These are phyloP conservation scores for Ganoderma multipileum DNA, from an alignment of 1,284 basidiomycete species.

Conservation along the genomic window DNA sequence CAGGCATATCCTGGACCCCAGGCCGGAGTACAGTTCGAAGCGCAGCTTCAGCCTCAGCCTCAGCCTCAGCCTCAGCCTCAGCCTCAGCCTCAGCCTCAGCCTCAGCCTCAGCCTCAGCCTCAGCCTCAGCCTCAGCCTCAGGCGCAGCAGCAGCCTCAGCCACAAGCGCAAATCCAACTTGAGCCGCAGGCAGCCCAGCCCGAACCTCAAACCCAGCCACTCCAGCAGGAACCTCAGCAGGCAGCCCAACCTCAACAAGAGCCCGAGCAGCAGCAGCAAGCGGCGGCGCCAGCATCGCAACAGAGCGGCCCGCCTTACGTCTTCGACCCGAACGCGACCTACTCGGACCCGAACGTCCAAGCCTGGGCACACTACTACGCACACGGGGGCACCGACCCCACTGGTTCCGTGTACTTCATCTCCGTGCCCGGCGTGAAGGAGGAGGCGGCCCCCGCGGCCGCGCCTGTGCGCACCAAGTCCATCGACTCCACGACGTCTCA, in stretches of 20 bases:
- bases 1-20: conserved; percentile 23
- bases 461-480: conserved; percentile 23
- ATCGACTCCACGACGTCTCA: conserved; percentile 17
- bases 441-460: conserved; percentile 28
- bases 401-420: conserved; percentile 78
- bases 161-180: conserved; percentile 33
- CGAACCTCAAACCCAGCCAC: conserved; percentile 30
- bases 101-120: conserved; percentile 14
- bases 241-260: conserved; percentile 4
- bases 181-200: conserved; percentile 30
- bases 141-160: conserved; percentile 32
- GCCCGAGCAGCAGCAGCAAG: conserved; percentile 24
- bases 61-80: conserved; percentile 32
- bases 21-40: conserved; percentile 37
- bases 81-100: conserved; percentile 31
- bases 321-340: conserved; percentile 69
- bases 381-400: conserved; percentile 71
- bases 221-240: conserved; percentile 39
- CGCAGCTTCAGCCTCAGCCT: conserved; percentile 36
- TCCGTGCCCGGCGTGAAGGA: conserved; percentile 75
- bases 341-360: conserved; percentile 76
- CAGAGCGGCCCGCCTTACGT: conserved; percentile 67
- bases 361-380: conserved; percentile 85
- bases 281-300: conserved; percentile 30
- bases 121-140: conserved; percentile 37